Base-by-base conservation (phyloP, 352 stramenopile genomes). In the Pythium grandisporangium region DNA sequence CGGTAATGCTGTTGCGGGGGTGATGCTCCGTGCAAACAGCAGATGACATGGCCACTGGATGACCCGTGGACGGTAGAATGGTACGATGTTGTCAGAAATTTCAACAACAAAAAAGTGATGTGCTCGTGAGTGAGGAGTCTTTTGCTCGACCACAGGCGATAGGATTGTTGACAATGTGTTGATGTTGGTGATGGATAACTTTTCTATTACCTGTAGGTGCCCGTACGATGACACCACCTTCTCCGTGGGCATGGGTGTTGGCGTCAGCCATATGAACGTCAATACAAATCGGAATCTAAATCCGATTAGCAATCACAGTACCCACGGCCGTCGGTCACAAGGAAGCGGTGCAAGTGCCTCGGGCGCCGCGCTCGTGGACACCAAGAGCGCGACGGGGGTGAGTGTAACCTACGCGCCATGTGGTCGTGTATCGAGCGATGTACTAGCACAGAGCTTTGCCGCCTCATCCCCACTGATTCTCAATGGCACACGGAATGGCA, bases 401-500 rank as follows among this genome's bases (percentile, higher is more conserved):
- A 8, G 10, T 13, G 33, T 17, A 13, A 13, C 33, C 6, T 17
- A n/a, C 13, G 6, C 11, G 11, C 12, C 27, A 32, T 32, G 27
- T 32, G 27, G 8, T 32, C 8, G 27, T 32, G 27, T 32, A 32
- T 32, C 27, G 16, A 71, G 53, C 32, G 59, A 63, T 16, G 67
- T 80, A 11, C 56, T 75, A 20, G 52, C 67, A 37, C 67, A 80
- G 22, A 52, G 51, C 7, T 80, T 72, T 35, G 58, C 53, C 22
- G 37, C 24, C 49, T 13, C 59, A 25, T 19, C 45, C n/a, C 7
- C 20, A 42, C 6, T 26, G 19, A 45, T 81, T 25, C 2, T 75
- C 16, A 81, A 81, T 45, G 68, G 68, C 19, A 70, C 65, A 11
- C 67, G 65, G 16, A 66, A 48, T 20, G 68, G 68, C 2, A 56